Base-by-base conservation (phyloP, 192 early-diverging fungal species). In the Entomortierella chlamydospora region DNA sequence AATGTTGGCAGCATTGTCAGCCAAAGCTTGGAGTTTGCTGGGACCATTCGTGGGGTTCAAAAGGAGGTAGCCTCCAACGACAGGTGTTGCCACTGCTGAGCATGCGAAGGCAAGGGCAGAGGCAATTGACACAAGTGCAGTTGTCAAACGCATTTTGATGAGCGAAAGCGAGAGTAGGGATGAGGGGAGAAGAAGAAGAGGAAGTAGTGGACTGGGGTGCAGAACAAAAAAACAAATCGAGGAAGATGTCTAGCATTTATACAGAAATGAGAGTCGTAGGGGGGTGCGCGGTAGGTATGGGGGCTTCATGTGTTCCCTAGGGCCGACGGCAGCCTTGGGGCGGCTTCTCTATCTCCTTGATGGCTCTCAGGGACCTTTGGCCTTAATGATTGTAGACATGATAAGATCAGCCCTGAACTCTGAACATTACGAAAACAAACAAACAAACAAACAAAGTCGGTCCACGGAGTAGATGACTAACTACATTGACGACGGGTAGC, bases 21-120 rank as follows among this genome's bases (percentile, higher is more conserved):
- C 76, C 20, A 79, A 63, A 13, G 76, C 76, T 57, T 79, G 53
- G 39, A 79, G 61, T 68, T 70, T 79, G 57, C 66, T 43, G 18
- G 68, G 62, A 17, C 76, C 76, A 25, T 70, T 60, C 15, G 54
- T 66, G n/a, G 76, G 76, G 50, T 70, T 70, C 42, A 79, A 30
- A 28, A 79, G 61, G 2, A 79, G 31, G 68, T 79, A 79, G 17
- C 76, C 76, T 1, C 43, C 76, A n/a, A 66, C 76, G 13, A 58
- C 56, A 28, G 76, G 68, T 39, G 49, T 45, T 0, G 68, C 68
- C 12, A 47, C 61, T 12, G 42, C 50, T 39, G 67, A 51, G 51
- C 37, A 47, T 11, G 58, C 61, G 5, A 70, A n/a, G 1, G 49
- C 26, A 17, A 66, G 9, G 41, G 68, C 76, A 13, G 76, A 79